Base-by-base conservation (phyloP, 2,329 filamentous ascomycete genomes). In the Paecilomyces sp. region DNA sequence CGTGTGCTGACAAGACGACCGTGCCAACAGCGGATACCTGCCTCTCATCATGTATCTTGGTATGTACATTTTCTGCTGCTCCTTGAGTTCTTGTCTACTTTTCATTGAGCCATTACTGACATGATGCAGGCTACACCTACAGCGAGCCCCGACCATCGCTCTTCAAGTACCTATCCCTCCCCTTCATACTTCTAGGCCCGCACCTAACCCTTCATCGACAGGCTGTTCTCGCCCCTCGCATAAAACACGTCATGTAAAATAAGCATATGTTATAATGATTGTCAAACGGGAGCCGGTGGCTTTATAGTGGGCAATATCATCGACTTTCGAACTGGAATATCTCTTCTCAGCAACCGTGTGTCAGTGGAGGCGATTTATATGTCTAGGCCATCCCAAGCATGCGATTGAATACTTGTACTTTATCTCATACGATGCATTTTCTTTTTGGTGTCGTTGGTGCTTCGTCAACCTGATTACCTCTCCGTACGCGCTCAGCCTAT, bases 11-110 rank as follows among this genome's bases (percentile, higher is more conserved):
- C 60, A 15, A 22, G 47, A 54, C 56, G 59, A 55, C 54, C 58
- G 61, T 61, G 57, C 59, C 31, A 11, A 31, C 69, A 95, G 91
- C 83, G 94, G 94, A 76, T 99, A 97, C 79, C 86, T 99, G 61
- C 94, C 94, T 69, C 79, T 99, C 77, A 95, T 99, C 75, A 85
- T 99, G 77, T 99, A 97, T 78, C 88, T 99, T 70, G 94, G 91
- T 94, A 87, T 71, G 79, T 61, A 64, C 55, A 63, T 61, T 57
- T 50, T 94, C 87, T 71, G 79, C 61, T 61, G 64, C 55, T 64
- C 61, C 57, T 51, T 33, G 52, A 60, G 31, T 53, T 6, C 11
- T 50, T 57, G 62, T 22, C 62, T 24, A 31, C 62, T 56, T 6
- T 25, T 60, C 22, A 60, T 61, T 64, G 62, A 58, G 64, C 58